Base-by-base conservation (phyloP, 495 filamentous ascomycete species). In the Penicillium roqueforti region DNA sequence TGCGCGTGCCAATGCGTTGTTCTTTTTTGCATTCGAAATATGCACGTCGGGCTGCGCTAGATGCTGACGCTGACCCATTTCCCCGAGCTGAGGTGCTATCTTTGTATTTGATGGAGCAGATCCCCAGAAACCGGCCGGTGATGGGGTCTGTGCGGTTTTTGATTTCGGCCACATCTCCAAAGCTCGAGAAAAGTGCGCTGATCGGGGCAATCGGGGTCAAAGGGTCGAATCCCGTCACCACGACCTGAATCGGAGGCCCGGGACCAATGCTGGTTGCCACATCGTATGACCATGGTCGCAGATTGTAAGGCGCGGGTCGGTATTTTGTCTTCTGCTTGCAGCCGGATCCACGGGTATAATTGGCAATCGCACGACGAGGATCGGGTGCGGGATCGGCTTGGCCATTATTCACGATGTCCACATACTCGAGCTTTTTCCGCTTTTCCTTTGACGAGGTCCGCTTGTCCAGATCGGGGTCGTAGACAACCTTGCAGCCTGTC, bases 141-240 rank as follows among this genome's bases (percentile, higher is more conserved):
- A 88, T 85, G 6, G 93, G 93, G 67, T 97, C 87, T 47, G 92
- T 90, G 65, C 91, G 88, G 61, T 96, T 95, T 57, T 87, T 88
- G 54, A 93, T 85, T 57, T 90, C 87, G 32, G 86, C 83, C 46
- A 99, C 87, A 45, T 96, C 91, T 43, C 93, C 93, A 72, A 87
- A 97, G 29, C 82, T 83, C 20, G 88, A 83, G 60, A 97, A 97
- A 19, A 90, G 78, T 22, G 85, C 83, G n/a, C 76, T 82, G 36
- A 97, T 80, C 50, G 89, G 88, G 46, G 84, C 80, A 56, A 92
- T 84, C 16, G 87, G 80, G 8, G 86, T 87, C 56, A 99, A 73
- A 6, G 93, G 90, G 69, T 97, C 92, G 65, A 97, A 95, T 4
- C 92, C 91, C n/a, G 83, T 90, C 18, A 96, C 88, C 10, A 96